Percentiles rank a stretch among this genome's conserved stretches.
Evolutionary conservation across 2,329 filamentous ascomycete genomes (phyloP).

Genomic region (Diaporthe citriasiana): DNA sequence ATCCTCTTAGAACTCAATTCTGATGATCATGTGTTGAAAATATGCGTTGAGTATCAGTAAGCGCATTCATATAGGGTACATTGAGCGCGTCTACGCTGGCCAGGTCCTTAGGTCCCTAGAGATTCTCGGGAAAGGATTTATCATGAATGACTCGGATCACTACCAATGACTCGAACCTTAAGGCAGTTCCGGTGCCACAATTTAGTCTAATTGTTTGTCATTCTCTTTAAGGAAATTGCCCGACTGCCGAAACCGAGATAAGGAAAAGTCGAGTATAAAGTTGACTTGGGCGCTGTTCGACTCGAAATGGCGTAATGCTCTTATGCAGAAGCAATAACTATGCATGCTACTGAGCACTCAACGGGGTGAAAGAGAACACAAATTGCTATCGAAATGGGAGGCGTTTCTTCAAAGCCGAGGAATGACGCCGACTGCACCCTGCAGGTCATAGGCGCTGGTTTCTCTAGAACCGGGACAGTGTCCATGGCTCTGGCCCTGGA

Average conservation of each 20-base stretch:
- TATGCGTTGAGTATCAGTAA: too few relatives aligned
- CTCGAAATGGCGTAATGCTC: too few relatives aligned
- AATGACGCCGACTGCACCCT: conserved; percentile 5
- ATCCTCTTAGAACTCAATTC: too few relatives aligned
- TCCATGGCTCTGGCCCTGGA: conserved; percentile 24
- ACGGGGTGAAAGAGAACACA: background rate
- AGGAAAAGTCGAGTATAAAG: background rate
- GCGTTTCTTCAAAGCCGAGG: conserved; percentile 24
- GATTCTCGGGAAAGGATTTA: too few relatives aligned
- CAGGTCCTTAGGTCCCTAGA: too few relatives aligned
- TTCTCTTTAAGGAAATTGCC: background rate
- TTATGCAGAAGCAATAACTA: background rate
- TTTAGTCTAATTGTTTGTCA: background rate
- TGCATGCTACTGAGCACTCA: background rate
- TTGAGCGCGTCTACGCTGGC: too few relatives aligned
- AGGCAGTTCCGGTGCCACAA: too few relatives aligned
- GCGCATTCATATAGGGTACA: background rate
- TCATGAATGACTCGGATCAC: background rate
- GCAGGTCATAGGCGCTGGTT: conserved; percentile 28
- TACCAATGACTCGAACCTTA: background rate
- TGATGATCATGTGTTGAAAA: too few relatives aligned
- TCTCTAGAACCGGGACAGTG: conserved; percentile 12
- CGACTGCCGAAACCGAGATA: conserved; percentile 21
- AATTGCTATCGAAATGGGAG: background rate
- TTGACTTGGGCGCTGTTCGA: background rate